phyloP scores from a whole-genome alignment of 306 rosid species.

The Quercus aquifolioides region DNA sequence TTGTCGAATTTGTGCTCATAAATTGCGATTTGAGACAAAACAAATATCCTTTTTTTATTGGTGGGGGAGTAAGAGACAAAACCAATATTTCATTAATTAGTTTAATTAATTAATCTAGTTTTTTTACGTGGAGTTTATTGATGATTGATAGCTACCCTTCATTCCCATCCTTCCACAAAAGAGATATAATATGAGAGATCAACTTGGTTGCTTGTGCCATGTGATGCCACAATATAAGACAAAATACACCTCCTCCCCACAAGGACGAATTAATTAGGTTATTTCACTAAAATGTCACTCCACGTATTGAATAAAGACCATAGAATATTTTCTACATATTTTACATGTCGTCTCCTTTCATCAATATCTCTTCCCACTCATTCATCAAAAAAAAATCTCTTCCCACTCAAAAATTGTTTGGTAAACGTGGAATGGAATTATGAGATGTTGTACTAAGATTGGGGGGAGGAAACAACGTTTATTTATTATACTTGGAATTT shows the following conservation, averaged over 20 bases:
- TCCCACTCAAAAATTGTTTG: neutral
- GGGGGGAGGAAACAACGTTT: neutral
- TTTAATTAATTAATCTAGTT: conserved; percentile 21
- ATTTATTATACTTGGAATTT: neutral
- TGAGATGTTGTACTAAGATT: neutral
- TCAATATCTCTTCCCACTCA: neutral
- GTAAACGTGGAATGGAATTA: neutral
- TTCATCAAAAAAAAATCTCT: no score
- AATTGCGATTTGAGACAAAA: conserved; percentile 39
- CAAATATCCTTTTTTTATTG: conserved; percentile 2
- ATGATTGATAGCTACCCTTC: conserved; percentile 34
- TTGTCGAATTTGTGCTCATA: conserved; percentile 65
- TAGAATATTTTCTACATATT: neutral
- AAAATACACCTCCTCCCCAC: conserved; percentile 25
- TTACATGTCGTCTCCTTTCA: neutral
- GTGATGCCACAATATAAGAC: conserved; percentile 37
- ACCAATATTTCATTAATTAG: conserved; percentile 18
- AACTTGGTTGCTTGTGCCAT: conserved; percentile 37
- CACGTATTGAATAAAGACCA: neutral
- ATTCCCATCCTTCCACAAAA: conserved; percentile 27
- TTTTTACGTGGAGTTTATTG: conserved; percentile 25
- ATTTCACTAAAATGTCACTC: conserved; percentile 1
- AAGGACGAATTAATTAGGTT: conserved; percentile 22
- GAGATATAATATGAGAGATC: conserved; percentile 25
- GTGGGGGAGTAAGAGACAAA: conserved; percentile 20